Percentiles rank a stretch among this genome's conserved stretches.
These are phyloP conservation scores for Claviceps purpurea DNA, from an alignment of 2,329 filamentous ascomycete genomes.

Conservation along the genomic window DNA sequence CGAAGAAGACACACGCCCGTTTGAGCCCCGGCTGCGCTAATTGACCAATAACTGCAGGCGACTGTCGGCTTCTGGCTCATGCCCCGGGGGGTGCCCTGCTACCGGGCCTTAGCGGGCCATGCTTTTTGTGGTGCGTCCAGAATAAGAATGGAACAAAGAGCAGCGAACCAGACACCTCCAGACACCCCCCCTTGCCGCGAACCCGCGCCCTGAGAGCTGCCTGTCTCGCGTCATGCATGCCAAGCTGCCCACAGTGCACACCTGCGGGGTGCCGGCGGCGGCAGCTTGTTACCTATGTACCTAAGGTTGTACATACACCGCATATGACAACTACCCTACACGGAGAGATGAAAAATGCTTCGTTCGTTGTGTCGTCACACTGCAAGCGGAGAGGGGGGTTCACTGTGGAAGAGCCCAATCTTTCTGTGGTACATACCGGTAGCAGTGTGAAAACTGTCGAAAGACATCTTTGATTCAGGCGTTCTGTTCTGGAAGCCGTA, in stretches of 20 bases:
- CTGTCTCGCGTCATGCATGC: too few species aligned
- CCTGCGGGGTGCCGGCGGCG: neutral
- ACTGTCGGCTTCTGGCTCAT: neutral
- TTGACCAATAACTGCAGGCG: slow-evolving; percentile 1
- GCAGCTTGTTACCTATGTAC: neutral
- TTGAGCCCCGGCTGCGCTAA: neutral
- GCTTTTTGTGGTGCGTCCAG: neutral
- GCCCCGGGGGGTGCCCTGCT: neutral
- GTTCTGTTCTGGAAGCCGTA: neutral
- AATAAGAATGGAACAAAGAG: neutral
- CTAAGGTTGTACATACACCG: too few species aligned
- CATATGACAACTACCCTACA: too few species aligned
- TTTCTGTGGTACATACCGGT: too few species aligned
- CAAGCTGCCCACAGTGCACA: neutral
- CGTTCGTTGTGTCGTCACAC: too few species aligned
- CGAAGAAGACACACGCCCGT: slow-evolving; percentile 5
- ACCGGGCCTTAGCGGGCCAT: slow-evolving; percentile 1
- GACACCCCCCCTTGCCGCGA: neutral
- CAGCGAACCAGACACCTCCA: too few species aligned
- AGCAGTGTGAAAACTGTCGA: too few species aligned
- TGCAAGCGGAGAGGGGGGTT: too few species aligned
- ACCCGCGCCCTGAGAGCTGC: neutral
- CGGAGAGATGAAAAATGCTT: too few species aligned
- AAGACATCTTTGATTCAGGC: neutral
- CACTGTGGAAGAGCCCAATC: too few species aligned